A percentile compares a stretch with the other conserved stretches of the same genome.
phyloP scores from a whole-genome alignment of 352 stramenopile species.

The Pythium angustatum region DNA sequence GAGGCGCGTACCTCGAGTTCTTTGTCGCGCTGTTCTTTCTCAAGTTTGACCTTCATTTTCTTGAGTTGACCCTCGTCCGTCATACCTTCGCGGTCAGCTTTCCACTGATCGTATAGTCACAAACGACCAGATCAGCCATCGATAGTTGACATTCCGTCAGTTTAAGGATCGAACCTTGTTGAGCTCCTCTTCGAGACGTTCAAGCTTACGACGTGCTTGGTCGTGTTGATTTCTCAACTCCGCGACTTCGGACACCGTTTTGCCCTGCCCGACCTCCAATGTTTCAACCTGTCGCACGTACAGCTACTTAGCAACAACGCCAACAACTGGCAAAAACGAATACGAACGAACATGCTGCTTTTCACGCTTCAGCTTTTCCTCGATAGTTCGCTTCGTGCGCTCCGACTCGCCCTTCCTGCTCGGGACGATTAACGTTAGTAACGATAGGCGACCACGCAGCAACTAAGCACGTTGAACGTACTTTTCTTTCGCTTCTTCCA shows the following conservation, averaged over 20 bases:
- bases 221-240: slow-evolving; percentile 77
- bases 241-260: slow-evolving; percentile 70
- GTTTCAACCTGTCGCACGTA: slow-evolving; percentile 49
- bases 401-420: slow-evolving; percentile 57
- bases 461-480: slow-evolving; percentile 25
- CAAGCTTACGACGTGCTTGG: slow-evolving; percentile 55
- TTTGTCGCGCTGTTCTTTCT: slow-evolving; percentile 65
- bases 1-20: slow-evolving; percentile 60
- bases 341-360: slow-evolving; percentile 42
- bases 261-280: slow-evolving; percentile 60
- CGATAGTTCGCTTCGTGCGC: slow-evolving; percentile 44
- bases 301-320: neutral
- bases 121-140: neutral
- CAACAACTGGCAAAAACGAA: neutral
- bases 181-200: slow-evolving; percentile 67
- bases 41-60: slow-evolving; percentile 57
- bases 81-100: slow-evolving; percentile 54
- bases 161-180: slow-evolving; percentile 34
- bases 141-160: neutral
- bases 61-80: slow-evolving; percentile 52
- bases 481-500: slow-evolving; percentile 63
- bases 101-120: slow-evolving; percentile 43
- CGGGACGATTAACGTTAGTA: neutral
- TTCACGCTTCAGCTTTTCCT: slow-evolving; percentile 68
- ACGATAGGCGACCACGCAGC: neutral